A percentile compares a stretch with the other conserved stretches of the same genome.
These are phyloP conservation scores for Torulaspora pretoriensis DNA, from an alignment of 1,139 yeast species.

Conservation along the genomic window DNA sequence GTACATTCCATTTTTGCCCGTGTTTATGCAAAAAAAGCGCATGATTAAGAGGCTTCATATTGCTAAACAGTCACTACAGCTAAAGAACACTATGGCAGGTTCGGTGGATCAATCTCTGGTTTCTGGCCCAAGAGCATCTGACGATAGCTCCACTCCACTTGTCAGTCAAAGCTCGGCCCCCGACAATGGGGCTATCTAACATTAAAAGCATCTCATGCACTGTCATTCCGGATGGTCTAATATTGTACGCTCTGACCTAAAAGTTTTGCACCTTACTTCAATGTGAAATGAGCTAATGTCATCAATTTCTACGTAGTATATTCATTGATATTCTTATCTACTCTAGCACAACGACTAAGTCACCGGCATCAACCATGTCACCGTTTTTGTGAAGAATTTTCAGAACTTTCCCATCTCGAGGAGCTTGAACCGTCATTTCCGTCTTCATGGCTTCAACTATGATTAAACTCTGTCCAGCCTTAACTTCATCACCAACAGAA, in stretches of 20 bases:
- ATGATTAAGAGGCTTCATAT: conserved; percentile 46
- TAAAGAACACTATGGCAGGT: conserved; percentile 15
- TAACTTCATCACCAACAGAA: conserved; percentile 71
- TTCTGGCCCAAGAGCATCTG: conserved; percentile 25
- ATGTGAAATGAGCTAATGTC: not conserved
- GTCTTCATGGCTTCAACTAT: conserved; percentile 98
- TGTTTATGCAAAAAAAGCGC: conserved; percentile 54
- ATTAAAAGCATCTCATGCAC: not conserved
- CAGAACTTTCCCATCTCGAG: conserved; percentile 69
- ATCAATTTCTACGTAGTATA: not conserved
- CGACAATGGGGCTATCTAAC: conserved; percentile 2
- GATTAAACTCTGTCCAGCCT: conserved; percentile 71
- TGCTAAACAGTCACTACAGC: conserved; percentile 29
- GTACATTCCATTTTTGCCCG: conserved; percentile 54
- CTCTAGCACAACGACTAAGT: conserved; percentile 71
- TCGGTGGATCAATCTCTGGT: conserved; percentile 2
- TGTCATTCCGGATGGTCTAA: no score
- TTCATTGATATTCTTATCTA: not conserved
- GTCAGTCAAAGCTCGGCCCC: conserved; percentile 9
- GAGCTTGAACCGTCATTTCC: conserved; percentile 81
- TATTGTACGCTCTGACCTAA: no score
- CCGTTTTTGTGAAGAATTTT: conserved; percentile 80
- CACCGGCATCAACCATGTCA: conserved; percentile 96
- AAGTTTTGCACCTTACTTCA: no score
- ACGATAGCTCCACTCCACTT: conserved; percentile 32